Conservation (phyloP, 495 filamentous ascomycete species). For the Lentithecium fluviatile region DNA sequence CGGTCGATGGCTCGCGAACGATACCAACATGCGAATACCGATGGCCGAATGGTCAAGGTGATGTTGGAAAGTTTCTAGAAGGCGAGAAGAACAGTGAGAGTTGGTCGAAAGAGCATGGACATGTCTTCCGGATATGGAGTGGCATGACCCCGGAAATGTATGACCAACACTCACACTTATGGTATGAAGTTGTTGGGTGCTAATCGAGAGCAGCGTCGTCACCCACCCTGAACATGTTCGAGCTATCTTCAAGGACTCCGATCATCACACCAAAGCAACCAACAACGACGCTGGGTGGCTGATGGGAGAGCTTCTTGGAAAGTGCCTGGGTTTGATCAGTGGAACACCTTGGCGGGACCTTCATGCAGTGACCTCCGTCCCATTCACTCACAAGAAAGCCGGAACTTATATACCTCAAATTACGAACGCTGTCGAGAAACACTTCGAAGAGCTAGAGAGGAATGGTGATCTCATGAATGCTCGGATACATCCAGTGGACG, state of each 20-base stretch:
- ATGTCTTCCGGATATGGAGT: conserved; percentile 15
- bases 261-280: conserved; percentile 9
- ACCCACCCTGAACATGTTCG: conserved; percentile 7
- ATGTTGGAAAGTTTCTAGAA: conserved; percentile 18
- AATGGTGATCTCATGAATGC: not conserved
- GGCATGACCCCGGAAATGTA: conserved; percentile 17
- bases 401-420: not conserved
- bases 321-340: conserved; percentile 45
- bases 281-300: conserved; percentile 18
- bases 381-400: not conserved
- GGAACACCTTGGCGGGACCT: conserved; percentile 31
- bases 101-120: conserved; percentile 9
- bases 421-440: not conserved
- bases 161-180: not conserved
- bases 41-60: conserved; percentile 23
- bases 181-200: not conserved
- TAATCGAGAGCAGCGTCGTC: not conserved
- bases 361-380: not conserved
- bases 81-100: conserved; percentile 14
- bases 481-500: conserved; percentile 36
- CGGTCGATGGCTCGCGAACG: not conserved
- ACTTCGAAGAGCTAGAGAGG: not conserved
- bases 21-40: conserved; percentile 3
- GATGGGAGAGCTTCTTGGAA: conserved; percentile 41
- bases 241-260: conserved; percentile 14